Conservation (phyloP, 78 protist genomes). For the Reticulomyxa filosa region DNA sequence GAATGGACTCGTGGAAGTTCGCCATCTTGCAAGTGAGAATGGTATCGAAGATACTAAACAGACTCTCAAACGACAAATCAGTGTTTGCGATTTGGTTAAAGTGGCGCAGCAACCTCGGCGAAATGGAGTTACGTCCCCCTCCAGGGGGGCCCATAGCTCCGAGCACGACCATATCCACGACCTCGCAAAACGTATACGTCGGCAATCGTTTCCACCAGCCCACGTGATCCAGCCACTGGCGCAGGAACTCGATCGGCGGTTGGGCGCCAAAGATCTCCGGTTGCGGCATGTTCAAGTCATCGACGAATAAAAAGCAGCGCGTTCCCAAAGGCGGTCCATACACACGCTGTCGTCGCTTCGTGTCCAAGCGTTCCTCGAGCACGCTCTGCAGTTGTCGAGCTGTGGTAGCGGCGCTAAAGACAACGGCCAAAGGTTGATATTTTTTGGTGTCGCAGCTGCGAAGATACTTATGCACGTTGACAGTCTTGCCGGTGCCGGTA, state of each 20-base stretch:
- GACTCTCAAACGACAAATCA: not conserved
- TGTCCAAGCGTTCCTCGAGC: constrained; percentile 30
- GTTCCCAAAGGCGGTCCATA: constrained; percentile 44
- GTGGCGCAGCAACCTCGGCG: constrained; percentile 42
- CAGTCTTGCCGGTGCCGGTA: constrained; percentile 70
- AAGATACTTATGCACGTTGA: constrained; percentile 10
- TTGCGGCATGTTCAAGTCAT: constrained; percentile 71
- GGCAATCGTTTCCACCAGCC: constrained; percentile 35
- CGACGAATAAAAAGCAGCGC: constrained; percentile 36
- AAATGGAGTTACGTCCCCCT: constrained; percentile 49
- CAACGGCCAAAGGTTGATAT: constrained; percentile 13
- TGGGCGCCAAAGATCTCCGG: constrained; percentile 55
- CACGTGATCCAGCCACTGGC: constrained; percentile 27
- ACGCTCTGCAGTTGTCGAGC: constrained; percentile 28
- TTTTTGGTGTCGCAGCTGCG: not conserved
- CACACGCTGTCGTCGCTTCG: constrained; percentile 15
- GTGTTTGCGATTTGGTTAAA: constrained; percentile 22
- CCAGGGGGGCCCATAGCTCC: constrained; percentile 68
- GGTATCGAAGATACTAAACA: constrained; percentile 20
- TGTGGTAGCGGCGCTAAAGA: constrained; percentile 38
- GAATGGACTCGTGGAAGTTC: not conserved
- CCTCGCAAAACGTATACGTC: not conserved
- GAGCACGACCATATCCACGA: not conserved
- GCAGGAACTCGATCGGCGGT: constrained; percentile 59
- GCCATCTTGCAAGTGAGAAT: constrained; percentile 7